Conservation (phyloP, 1,284 basidiomycete genomes). For the Ganoderma boninense region DNA sequence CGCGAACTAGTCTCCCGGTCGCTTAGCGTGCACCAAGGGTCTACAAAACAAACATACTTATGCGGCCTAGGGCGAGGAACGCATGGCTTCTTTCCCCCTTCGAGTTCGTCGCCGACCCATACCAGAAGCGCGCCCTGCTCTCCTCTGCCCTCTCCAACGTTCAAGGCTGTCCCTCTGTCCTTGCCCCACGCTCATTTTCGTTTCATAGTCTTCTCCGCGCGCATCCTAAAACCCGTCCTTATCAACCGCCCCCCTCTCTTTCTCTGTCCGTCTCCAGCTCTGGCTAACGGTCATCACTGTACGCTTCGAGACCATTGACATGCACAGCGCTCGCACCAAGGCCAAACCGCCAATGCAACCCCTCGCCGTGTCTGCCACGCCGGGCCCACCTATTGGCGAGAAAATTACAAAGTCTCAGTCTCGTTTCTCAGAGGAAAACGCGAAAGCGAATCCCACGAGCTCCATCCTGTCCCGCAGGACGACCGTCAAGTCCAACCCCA, state of each 20-base stretch:
- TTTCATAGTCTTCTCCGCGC: not conserved
- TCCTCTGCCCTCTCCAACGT: conserved; percentile 9
- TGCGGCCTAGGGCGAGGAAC: conserved; percentile 2
- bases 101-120: conserved; percentile 15
- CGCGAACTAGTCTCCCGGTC: conserved; percentile 23
- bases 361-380: conserved; percentile 41
- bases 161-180: conserved; percentile 30
- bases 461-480: conserved; percentile 34
- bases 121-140: not conserved
- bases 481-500: conserved; percentile 36
- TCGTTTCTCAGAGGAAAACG: conserved; percentile 35
- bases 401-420: conserved; percentile 34
- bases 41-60: conserved; percentile 21
- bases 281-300: conserved; percentile 1
- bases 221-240: conserved; percentile 6
- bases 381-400: conserved; percentile 35
- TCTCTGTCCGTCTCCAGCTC: conserved; percentile 3
- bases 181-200: conserved; percentile 34
- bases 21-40: conserved; percentile 12
- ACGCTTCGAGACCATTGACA: conserved; percentile 5
- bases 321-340: conserved; percentile 33
- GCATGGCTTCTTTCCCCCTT: conserved; percentile 11
- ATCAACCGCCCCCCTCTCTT: conserved; percentile 8
- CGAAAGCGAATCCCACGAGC: conserved; percentile 23
- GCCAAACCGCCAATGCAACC: conserved; percentile 38